Conservation (phyloP, 1,139 yeast species). For the Candida mesenterica region DNA sequence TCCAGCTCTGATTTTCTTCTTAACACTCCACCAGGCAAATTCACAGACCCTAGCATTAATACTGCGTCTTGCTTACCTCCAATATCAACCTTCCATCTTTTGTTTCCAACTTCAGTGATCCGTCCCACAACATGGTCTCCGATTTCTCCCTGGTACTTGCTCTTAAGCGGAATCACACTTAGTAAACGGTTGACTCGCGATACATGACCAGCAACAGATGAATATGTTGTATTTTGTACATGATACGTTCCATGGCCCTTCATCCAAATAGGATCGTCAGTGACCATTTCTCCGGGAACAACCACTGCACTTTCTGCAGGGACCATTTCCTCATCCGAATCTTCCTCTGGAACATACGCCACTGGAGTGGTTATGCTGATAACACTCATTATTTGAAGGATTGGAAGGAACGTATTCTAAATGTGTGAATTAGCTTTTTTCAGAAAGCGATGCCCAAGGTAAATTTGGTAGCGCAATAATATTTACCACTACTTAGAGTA, state of each 20-base stretch:
- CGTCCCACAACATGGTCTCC: slow-evolving; percentile 97
- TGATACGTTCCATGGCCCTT: slow-evolving; percentile 97
- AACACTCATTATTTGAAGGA: slow-evolving; percentile 26
- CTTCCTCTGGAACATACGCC: slow-evolving; percentile 14
- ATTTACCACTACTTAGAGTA: too few species aligned
- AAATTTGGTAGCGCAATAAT: too few species aligned
- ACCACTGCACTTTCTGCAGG: slow-evolving; percentile 46
- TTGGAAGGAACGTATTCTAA: too few species aligned
- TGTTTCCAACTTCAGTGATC: slow-evolving; percentile 89
- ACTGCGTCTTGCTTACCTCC: slow-evolving; percentile 93
- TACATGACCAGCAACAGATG: slow-evolving; percentile 91
- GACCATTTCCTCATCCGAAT: slow-evolving; percentile 22
- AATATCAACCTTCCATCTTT: slow-evolving; percentile 95
- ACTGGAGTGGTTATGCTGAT: slow-evolving; percentile 39
- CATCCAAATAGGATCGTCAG: slow-evolving; percentile 98
- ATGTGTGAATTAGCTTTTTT: too few species aligned
- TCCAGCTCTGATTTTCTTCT: slow-evolving; percentile 93
- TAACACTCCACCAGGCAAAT: slow-evolving; percentile 94
- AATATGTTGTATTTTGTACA: slow-evolving; percentile 66
- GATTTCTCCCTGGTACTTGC: slow-evolving; percentile 88
- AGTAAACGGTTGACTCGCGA: slow-evolving; percentile 82
- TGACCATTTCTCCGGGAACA: slow-evolving; percentile 96
- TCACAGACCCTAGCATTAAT: slow-evolving; percentile 90
- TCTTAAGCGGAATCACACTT: slow-evolving; percentile 82
- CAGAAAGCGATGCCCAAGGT: too few species aligned